Percentiles rank a stretch among this genome's conserved stretches.
Evolutionary conservation across 2,329 filamentous ascomycete species (phyloP).

Genomic region (Teratosphaeria epicoccoides): DNA sequence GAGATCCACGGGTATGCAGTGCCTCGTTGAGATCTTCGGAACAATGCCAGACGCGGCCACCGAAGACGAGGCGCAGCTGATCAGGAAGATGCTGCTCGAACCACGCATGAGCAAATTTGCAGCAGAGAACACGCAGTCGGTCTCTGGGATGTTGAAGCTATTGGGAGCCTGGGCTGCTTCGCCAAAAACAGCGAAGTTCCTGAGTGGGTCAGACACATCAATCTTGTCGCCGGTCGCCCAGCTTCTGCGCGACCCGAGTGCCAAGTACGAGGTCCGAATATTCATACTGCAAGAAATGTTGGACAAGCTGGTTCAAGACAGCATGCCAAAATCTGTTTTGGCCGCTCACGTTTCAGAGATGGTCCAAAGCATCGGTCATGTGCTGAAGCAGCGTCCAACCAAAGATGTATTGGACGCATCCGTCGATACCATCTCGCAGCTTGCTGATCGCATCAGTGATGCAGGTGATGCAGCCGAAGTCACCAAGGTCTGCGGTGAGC

Average conservation of each 20-base stretch:
- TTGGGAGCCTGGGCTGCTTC: constrained; percentile 71
- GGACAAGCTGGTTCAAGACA: constrained; percentile 53
- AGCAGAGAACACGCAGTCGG: constrained; percentile 75
- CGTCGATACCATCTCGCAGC: constrained; percentile 66
- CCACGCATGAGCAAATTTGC: constrained; percentile 70
- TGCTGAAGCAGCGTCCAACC: constrained; percentile 50
- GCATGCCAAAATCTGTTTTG: constrained; percentile 46
- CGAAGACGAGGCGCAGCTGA: constrained; percentile 56
- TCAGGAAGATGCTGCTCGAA: constrained; percentile 65
- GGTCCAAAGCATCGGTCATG: constrained; percentile 41
- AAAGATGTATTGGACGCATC: constrained; percentile 69
- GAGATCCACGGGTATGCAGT: constrained; percentile 68
- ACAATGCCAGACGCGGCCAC: constrained; percentile 62
- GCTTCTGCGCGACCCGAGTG: constrained; percentile 59
- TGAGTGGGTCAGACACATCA: constrained; percentile 30
- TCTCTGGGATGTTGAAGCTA: constrained; percentile 72
- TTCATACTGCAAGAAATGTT: constrained; percentile 68
- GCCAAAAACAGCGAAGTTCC: constrained; percentile 54
- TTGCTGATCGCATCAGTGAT: constrained; percentile 59
- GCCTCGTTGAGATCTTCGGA: constrained; percentile 66
- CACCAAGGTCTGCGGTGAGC: constrained; percentile 66
- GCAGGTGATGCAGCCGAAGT: constrained; percentile 63
- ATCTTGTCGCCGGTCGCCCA: constrained; percentile 63
- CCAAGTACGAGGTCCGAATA: constrained; percentile 76
- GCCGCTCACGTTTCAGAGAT: constrained; percentile 58